phyloP scores from a whole-genome alignment of 768 basidiomycete genomes.

The Butyriboletus loyo region DNA sequence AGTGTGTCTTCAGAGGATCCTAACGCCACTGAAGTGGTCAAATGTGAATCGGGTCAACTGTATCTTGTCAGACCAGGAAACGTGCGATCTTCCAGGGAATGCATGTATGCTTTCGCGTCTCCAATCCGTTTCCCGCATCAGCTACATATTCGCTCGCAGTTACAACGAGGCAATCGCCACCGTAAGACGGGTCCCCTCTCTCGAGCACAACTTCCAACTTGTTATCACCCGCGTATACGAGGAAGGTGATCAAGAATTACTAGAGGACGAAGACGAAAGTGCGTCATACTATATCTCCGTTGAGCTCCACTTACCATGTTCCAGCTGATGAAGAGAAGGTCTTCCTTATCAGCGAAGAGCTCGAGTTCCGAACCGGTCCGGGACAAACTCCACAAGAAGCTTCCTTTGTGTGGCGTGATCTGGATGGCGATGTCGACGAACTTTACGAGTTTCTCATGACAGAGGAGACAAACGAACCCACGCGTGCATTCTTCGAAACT shows the following conservation, averaged over 20 bases:
- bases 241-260: slow-evolving; percentile 91
- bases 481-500: slow-evolving; percentile 85
- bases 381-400: slow-evolving; percentile 73
- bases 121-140: not conserved
- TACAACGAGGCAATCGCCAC: slow-evolving; percentile 96
- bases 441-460: slow-evolving; percentile 89
- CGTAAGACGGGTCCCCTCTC: slow-evolving; percentile 75
- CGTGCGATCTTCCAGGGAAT: slow-evolving; percentile 89
- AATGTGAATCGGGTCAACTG: slow-evolving; percentile 88
- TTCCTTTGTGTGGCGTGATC: slow-evolving; percentile 88
- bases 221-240: slow-evolving; percentile 97
- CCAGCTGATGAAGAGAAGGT: slow-evolving; percentile 91
- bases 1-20: slow-evolving; percentile 67
- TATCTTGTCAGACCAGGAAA: slow-evolving; percentile 89
- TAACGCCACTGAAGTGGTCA: slow-evolving; percentile 91
- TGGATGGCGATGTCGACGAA: slow-evolving; percentile 89
- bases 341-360: slow-evolving; percentile 87
- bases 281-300: slow-evolving; percentile 24
- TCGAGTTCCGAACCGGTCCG: slow-evolving; percentile 76
- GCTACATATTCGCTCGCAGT: slow-evolving; percentile 40
- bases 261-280: slow-evolving; percentile 94
- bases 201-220: slow-evolving; percentile 83
- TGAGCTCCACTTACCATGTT: slow-evolving; percentile 3
- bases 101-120: slow-evolving; percentile 67
- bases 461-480: slow-evolving; percentile 70